These are phyloP conservation scores for Ganoderma lingzhi DNA, from an alignment of 1,284 basidiomycete genomes.

Conservation along the genomic window DNA sequence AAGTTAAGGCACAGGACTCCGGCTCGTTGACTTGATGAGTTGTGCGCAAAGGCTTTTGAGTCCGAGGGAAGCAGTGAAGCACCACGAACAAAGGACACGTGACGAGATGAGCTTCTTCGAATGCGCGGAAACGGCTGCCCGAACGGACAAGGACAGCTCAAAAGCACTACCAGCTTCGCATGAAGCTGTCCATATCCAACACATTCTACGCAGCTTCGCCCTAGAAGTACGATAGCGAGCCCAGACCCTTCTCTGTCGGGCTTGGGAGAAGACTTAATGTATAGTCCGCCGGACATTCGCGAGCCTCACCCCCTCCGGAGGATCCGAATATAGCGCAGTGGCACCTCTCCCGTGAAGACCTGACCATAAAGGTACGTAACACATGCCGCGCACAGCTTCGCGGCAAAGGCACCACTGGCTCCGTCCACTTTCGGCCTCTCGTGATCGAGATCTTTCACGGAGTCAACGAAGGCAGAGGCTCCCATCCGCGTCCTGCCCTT, in stretches of 20 bases:
- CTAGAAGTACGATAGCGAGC: not conserved
- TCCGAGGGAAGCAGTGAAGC: not conserved
- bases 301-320: not conserved
- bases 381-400: not conserved
- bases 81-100: not conserved
- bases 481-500: not conserved
- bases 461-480: not conserved
- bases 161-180: not conserved
- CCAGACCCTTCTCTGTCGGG: not conserved
- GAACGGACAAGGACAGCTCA: not conserved
- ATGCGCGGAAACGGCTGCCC: not conserved
- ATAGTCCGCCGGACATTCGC: not conserved
- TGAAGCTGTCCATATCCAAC: not conserved
- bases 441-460: slow-evolving; percentile 2
- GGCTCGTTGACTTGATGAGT: not conserved
- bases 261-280: not conserved
- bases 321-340: not conserved
- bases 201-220: not conserved
- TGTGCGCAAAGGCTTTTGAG: not conserved
- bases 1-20: not conserved
- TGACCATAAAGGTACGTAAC: not conserved
- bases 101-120: not conserved
- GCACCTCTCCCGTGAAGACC: not conserved
- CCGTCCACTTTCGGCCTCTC: not conserved
- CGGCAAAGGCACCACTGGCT: not conserved